These are phyloP conservation scores for Colletotrichum viniferum DNA, from an alignment of 2,329 filamentous ascomycete species.

Conservation along the genomic window DNA sequence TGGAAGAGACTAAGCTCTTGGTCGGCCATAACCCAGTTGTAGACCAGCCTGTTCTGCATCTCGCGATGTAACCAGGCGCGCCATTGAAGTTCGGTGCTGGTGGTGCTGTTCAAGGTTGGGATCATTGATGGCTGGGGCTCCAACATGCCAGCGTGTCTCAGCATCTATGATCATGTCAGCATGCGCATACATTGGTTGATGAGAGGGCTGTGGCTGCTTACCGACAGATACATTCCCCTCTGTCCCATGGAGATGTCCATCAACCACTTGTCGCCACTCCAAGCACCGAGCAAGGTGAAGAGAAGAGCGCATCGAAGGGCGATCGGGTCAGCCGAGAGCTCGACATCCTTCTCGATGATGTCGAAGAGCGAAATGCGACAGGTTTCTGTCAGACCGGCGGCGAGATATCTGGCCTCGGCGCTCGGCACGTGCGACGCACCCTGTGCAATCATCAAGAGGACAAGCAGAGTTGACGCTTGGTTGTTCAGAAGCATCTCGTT, in stretches of 20 bases:
- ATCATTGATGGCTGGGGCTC: slow-evolving; percentile 54
- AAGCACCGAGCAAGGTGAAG: slow-evolving; percentile 71
- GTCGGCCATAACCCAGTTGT: slow-evolving; percentile 77
- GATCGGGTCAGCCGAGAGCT: slow-evolving; percentile 68
- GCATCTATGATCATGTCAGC: slow-evolving; percentile 52
- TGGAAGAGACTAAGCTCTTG: slow-evolving; percentile 73
- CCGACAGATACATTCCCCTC: slow-evolving; percentile 72
- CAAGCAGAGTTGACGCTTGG: slow-evolving; percentile 67
- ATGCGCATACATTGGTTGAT: background rate
- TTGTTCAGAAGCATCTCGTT: slow-evolving; percentile 72
- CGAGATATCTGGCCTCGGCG: slow-evolving; percentile 67
- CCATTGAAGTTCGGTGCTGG: slow-evolving; percentile 59
- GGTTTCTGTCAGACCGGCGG: slow-evolving; percentile 70
- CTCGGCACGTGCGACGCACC: slow-evolving; percentile 71
- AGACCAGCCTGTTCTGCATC: slow-evolving; percentile 69
- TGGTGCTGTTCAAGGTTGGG: slow-evolving; percentile 45
- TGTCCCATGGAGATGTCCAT: slow-evolving; percentile 80
- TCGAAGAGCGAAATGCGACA: slow-evolving; percentile 76
- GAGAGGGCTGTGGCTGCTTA: slow-evolving; percentile 34
- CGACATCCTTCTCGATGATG: slow-evolving; percentile 73
- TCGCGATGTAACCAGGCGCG: slow-evolving; percentile 69
- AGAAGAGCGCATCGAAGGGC: slow-evolving; percentile 70
- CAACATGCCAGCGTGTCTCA: slow-evolving; percentile 71
- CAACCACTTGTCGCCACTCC: slow-evolving; percentile 79
- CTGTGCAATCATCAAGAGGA: slow-evolving; percentile 75